Conservation (phyloP, 768 basidiomycete species). For the Lentinula detonsa region DNA sequence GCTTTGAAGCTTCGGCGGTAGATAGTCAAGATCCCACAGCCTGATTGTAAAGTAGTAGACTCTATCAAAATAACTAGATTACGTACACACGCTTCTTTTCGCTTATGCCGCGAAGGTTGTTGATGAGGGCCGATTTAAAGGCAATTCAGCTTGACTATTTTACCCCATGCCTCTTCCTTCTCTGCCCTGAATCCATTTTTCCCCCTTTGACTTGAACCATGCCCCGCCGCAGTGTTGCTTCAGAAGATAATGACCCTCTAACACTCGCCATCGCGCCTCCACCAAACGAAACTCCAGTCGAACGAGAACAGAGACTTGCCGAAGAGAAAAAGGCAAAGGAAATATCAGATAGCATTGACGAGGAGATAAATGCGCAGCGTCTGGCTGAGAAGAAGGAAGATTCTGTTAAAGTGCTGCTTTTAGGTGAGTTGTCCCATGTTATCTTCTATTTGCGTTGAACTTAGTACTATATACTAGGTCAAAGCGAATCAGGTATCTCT, state of each 20-base stretch:
- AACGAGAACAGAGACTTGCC: conserved; percentile 38
- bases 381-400: conserved; percentile 39
- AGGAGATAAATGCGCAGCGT: conserved; percentile 47
- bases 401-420: conserved; percentile 52
- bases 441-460: neutral
- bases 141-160: neutral
- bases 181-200: neutral
- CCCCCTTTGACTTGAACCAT: neutral
- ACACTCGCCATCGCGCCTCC: conserved; percentile 44
- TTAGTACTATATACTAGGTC: conserved; percentile 35
- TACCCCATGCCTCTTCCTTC: neutral
- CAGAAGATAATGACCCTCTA: conserved; percentile 41
- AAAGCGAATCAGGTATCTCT: conserved; percentile 72
- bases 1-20: neutral
- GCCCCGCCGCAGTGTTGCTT: conserved; percentile 4
- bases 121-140: neutral
- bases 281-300: conserved; percentile 38
- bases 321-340: conserved; percentile 47
- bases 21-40: neutral
- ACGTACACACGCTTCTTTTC: neutral
- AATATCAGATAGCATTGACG: conserved; percentile 60
- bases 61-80: neutral
- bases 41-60: neutral
- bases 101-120: neutral
- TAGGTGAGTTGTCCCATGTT: conserved; percentile 36